Base-by-base conservation (phyloP, 768 basidiomycete species). In the Leucocoprinus leucothites region DNA sequence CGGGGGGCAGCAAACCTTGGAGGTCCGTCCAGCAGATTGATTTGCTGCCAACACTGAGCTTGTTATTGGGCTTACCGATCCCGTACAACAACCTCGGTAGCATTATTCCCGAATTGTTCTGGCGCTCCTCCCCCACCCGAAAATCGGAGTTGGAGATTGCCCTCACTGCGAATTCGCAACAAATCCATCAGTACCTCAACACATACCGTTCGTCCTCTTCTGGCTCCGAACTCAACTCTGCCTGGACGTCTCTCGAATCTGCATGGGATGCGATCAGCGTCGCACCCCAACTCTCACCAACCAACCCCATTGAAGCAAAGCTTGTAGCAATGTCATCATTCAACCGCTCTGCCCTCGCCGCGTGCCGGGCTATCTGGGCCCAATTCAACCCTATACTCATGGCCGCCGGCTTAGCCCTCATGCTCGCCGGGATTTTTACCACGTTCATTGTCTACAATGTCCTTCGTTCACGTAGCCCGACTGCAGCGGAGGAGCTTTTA, bases 41-140 rank as follows among this genome's bases (percentile, higher is more conserved):
- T 69, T 76, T 99, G 45, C 81, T 97, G 0, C 93, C 96, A 0
- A 87, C 94, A 0, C 70, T 98, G 18, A 87, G 94, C 0, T 82
- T 98, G 16, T 81, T 97, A 14, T 84, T 98, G 9, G 96, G 97
- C 13, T 74, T 97, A 2, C 93, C 95, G 0, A 90, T 99, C 38
- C 97, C 97, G 0, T 98, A 88, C 74, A 97, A 95, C 69, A 98
- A 95, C 61, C 85, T 99, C 9, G 97, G 97, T 0, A 84, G 78
- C 3, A 72, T 97, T 57, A 91, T 99, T 26, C 96, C 97, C 0
- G 96, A 98, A 64, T 71, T 96, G 9, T 98, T 99, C 70, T 82
- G 81, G 73, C 78, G 80, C 46, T 16, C 52, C 19, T 14, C 34
- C 9, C 7, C 24, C 14, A 34, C 41, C 25, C 21, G 38, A 7